Base-by-base conservation (phyloP, 805 yeast species). In the Saccharomycopsis capsularis region DNA sequence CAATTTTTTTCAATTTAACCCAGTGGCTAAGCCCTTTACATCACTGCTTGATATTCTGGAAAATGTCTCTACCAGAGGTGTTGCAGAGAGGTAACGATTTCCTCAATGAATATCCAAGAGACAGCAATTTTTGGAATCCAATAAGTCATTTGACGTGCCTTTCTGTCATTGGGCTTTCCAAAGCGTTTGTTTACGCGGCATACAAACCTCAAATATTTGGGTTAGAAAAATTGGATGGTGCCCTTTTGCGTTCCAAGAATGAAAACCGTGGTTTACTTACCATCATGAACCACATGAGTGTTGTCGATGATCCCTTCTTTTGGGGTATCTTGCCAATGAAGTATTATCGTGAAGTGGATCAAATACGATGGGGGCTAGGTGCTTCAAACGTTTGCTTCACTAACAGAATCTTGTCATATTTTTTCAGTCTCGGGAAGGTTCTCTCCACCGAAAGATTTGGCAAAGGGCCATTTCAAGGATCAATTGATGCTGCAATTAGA, bases 311-410 rank as follows among this genome's bases (percentile, higher is more conserved):
- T 60, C 99, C 99, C 0, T 73, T 85, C 32, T 68, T 87, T 40
- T 91, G 95, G 86, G 95, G 95, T 0, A 76, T 84, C 32, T 69
- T 90, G 50, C 96, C 97, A 0, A 74, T 81, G 76, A 71, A 78
- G 35, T 77, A 76, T 56, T 84, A 78, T 56, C 64, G 68, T 13
- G 76, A 79, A 48, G 67, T 85, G 16, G 84, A 80, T 54, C 74
- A 77, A 46, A 78, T 88, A 47, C 73, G 99, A 59, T 91, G 98
- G 98, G 90, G 96, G 3, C 70, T 93, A 48, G 99, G 95, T 0
- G 99, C 99, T 9, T 78, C 82, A 44, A 90, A 93, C 62, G 78
- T 91, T 36, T 91, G 98, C 62, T 91, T 93, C 65, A 75, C 79
- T 22, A 76, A 69, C 52, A 65, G 64, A 23, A 57, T 71, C 2